phyloP scores from a whole-genome alignment of 2,329 filamentous ascomycete genomes.

The Clarireedia paspali region DNA sequence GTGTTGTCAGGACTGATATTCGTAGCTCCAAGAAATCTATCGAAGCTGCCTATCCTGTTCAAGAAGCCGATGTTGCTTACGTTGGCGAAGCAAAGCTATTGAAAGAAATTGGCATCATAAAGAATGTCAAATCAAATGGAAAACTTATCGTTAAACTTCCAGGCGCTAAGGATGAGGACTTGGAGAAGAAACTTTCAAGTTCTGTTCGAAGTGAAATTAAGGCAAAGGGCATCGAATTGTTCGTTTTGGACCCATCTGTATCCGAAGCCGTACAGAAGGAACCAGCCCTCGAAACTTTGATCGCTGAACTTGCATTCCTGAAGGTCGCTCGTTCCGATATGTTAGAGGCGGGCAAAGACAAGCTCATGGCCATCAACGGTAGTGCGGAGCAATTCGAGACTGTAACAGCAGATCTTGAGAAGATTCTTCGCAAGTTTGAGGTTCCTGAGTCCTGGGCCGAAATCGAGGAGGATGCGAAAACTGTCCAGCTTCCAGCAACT shows the following conservation, averaged over 20 bases:
- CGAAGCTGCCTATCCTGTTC: conserved; percentile 75
- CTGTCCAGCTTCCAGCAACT: conserved; percentile 49
- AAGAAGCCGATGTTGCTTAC: conserved; percentile 70
- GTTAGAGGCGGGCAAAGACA: conserved; percentile 54
- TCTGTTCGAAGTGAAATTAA: conserved; percentile 64
- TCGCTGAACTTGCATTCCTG: conserved; percentile 78
- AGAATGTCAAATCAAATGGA: conserved; percentile 61
- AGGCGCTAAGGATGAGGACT: conserved; percentile 76
- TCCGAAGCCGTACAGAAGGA: conserved; percentile 63
- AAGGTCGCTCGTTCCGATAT: conserved; percentile 64
- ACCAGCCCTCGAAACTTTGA: conserved; percentile 50
- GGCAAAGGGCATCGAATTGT: conserved; percentile 63
- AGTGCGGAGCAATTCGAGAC: conserved; percentile 44
- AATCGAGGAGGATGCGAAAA: conserved; percentile 49
- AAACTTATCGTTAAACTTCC: conserved; percentile 70
- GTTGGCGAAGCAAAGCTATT: conserved; percentile 76
- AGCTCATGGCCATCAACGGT: conserved; percentile 53
- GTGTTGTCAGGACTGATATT: conserved; percentile 75
- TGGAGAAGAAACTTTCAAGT: conserved; percentile 77
- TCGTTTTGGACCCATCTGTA: conserved; percentile 64
- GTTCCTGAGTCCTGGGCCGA: conserved; percentile 76
- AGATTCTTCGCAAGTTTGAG: conserved; percentile 64
- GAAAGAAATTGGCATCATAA: conserved; percentile 66
- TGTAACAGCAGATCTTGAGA: conserved; percentile 58
- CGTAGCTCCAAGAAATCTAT: conserved; percentile 75